phyloP scores from a whole-genome alignment of 805 yeast genomes.

The Saccharomycopsis sp. region DNA sequence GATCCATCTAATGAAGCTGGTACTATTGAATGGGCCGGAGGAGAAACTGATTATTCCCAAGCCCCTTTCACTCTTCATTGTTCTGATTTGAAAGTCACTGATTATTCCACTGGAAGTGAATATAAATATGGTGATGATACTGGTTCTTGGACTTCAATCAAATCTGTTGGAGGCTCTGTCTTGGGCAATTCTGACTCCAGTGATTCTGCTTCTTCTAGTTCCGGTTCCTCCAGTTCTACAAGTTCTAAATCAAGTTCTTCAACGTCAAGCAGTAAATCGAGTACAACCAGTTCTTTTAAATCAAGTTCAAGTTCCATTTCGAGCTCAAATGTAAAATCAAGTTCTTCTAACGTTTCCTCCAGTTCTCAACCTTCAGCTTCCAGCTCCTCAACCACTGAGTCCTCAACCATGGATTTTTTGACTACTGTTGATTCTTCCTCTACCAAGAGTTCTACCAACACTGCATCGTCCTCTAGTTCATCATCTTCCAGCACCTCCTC shows the following conservation, averaged over 20 bases:
- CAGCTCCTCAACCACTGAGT: too few species aligned
- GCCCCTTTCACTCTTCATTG: slow-evolving; percentile 43
- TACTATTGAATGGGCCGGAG: slow-evolving; percentile 70
- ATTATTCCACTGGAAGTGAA: slow-evolving; percentile 37
- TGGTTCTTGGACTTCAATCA: slow-evolving; percentile 29
- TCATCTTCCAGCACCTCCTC: too few species aligned
- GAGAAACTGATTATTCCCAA: slow-evolving; percentile 38
- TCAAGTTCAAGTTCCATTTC: too few species aligned
- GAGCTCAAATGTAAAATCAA: too few species aligned
- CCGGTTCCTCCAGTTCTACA: slow-evolving; percentile 16
- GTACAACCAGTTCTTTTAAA: too few species aligned
- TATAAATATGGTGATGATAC: slow-evolving; percentile 31
- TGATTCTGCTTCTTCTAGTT: slow-evolving; percentile 6
- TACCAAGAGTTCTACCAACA: too few species aligned
- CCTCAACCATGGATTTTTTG: too few species aligned
- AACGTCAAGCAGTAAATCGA: slow-evolving; percentile 15
- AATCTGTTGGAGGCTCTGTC: slow-evolving; percentile 44
- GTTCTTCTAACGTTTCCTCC: too few species aligned
- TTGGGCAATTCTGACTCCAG: slow-evolving; percentile 40
- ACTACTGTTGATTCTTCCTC: too few species aligned
- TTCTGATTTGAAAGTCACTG: slow-evolving; percentile 37
- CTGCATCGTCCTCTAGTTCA: too few species aligned
- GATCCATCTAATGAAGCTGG: slow-evolving; percentile 40
- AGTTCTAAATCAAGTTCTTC: slow-evolving; percentile 14
- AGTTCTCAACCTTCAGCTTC: too few species aligned